These are phyloP conservation scores for Penicillium turbatum DNA, from an alignment of 495 filamentous ascomycete genomes.

Conservation along the genomic window DNA sequence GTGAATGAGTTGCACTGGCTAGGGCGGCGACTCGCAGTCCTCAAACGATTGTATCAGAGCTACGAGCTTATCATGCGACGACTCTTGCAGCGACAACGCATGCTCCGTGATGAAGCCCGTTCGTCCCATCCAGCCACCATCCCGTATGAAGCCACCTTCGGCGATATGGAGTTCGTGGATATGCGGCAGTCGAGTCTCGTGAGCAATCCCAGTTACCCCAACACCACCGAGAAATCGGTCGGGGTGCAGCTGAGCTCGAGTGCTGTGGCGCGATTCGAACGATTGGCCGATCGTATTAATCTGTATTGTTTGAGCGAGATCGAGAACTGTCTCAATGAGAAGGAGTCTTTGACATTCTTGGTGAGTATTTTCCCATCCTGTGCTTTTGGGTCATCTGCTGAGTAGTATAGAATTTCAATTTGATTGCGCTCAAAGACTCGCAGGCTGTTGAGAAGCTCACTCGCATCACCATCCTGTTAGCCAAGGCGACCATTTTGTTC, in stretches of 20 bases:
- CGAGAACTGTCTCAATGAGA: slow-evolving; percentile 72
- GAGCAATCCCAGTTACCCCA: slow-evolving; percentile 20
- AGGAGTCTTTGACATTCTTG: slow-evolving; percentile 70
- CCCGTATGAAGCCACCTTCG: slow-evolving; percentile 23
- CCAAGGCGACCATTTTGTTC: slow-evolving; percentile 80
- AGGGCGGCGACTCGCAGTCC: slow-evolving; percentile 58
- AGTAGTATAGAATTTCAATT: slow-evolving; percentile 69
- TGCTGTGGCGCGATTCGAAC: slow-evolving; percentile 68
- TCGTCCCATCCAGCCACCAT: slow-evolving; percentile 17
- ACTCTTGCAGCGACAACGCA: slow-evolving; percentile 54
- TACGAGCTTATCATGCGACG: slow-evolving; percentile 75
- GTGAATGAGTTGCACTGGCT: slow-evolving; percentile 71
- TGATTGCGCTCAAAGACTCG: slow-evolving; percentile 80
- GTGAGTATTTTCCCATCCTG: slow-evolving; percentile 30
- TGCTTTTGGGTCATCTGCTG: slow-evolving; percentile 6
- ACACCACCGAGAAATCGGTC: slow-evolving; percentile 32
- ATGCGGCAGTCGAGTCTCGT: slow-evolving; percentile 26
- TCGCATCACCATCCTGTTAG: slow-evolving; percentile 73
- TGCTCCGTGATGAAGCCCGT: slow-evolving; percentile 37
- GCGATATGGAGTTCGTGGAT: slow-evolving; percentile 30
- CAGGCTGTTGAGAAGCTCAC: slow-evolving; percentile 74
- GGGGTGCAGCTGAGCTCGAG: slow-evolving; percentile 59
- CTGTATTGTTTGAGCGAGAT: slow-evolving; percentile 79
- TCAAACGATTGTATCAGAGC: slow-evolving; percentile 73
- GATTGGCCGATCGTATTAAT: slow-evolving; percentile 69